Evolutionary conservation across 495 filamentous ascomycete species (phyloP).

Genomic region (Hamigera avellanea): DNA sequence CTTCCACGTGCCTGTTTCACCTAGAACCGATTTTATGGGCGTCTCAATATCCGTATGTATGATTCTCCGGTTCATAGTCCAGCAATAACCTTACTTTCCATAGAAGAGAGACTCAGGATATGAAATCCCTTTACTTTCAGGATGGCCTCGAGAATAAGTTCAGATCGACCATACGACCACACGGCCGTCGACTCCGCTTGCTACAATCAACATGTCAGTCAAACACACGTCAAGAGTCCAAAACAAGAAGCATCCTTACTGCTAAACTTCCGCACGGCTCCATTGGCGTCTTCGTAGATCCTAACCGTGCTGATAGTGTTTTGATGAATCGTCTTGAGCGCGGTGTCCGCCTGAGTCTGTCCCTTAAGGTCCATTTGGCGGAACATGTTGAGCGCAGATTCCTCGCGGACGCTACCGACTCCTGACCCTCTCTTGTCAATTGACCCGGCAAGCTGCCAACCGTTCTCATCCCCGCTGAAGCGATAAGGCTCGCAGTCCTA

Average conservation of each 20-base stretch:
- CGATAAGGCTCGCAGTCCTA: slow-evolving; percentile 90
- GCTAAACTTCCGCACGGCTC: slow-evolving; percentile 66
- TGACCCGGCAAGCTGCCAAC: slow-evolving; percentile 79
- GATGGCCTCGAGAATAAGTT: slow-evolving; percentile 1
- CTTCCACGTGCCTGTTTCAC: too few species aligned
- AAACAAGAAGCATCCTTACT: slow-evolving; percentile 46
- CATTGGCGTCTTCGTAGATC: slow-evolving; percentile 54
- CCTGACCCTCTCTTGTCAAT: slow-evolving; percentile 54
- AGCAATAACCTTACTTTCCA: too few species aligned
- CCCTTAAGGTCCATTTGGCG: slow-evolving; percentile 96
- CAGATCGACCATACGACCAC: slow-evolving; percentile 66
- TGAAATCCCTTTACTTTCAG: too few species aligned
- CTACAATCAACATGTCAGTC: slow-evolving; percentile 39
- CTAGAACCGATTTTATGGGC: too few species aligned
- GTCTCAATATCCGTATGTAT: too few species aligned
- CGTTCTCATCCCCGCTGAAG: slow-evolving; percentile 66
- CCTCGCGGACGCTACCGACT: slow-evolving; percentile 52
- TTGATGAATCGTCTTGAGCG: slow-evolving; percentile 91
- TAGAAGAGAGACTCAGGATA: too few species aligned
- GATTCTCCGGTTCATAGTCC: too few species aligned
- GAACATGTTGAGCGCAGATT: slow-evolving; percentile 97
- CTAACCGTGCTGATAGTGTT: slow-evolving; percentile 86
- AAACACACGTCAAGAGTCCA: background rate
- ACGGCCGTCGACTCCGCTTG: slow-evolving; percentile 89
- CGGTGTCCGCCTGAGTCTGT: slow-evolving; percentile 76